Conservation (phyloP, 768 basidiomycete species). For the Termitomyces sp. region DNA sequence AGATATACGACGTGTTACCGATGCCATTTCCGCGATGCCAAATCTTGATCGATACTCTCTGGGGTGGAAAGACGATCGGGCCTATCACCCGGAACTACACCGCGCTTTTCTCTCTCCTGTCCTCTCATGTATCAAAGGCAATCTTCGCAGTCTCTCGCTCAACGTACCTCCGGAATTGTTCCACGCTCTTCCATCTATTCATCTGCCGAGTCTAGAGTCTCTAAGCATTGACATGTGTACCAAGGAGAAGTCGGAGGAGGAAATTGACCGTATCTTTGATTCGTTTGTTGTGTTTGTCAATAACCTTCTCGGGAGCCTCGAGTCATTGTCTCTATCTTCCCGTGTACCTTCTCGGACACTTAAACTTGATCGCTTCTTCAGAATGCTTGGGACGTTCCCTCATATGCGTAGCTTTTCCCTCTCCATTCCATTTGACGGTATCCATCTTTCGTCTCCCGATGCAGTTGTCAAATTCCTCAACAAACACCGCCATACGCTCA, state of each 20-base stretch:
- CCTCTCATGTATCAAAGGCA: conserved; percentile 25
- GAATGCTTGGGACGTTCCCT: conserved; percentile 31
- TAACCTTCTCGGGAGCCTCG: conserved; percentile 32
- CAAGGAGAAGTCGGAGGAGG: conserved; percentile 15
- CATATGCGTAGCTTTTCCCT: conserved; percentile 30
- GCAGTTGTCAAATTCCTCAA: conserved; percentile 29
- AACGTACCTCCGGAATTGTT: conserved; percentile 34
- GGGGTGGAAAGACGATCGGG: conserved; percentile 29
- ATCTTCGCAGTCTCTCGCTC: conserved; percentile 27
- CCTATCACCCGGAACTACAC: conserved; percentile 31
- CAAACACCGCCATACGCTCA: conserved; percentile 28
- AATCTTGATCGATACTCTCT: conserved; percentile 32
- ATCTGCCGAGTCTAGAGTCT: conserved; percentile 27
- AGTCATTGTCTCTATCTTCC: conserved; percentile 29
- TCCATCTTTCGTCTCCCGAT: conserved; percentile 28
- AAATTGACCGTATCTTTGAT: conserved; percentile 32
- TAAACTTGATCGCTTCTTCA: conserved; percentile 32
- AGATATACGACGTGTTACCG: conserved; percentile 26
- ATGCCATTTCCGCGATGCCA: conserved; percentile 25
- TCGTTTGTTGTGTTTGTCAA: conserved; percentile 40
- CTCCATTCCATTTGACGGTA: conserved; percentile 40
- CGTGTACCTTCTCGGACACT: conserved; percentile 30
- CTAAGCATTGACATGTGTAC: conserved; percentile 33
- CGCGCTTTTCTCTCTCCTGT: conserved; percentile 29
- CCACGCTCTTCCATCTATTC: conserved; percentile 23